Evolutionary conservation across 176 grass and related monocot species (phyloP).

Genomic region (Carex parvula): DNA sequence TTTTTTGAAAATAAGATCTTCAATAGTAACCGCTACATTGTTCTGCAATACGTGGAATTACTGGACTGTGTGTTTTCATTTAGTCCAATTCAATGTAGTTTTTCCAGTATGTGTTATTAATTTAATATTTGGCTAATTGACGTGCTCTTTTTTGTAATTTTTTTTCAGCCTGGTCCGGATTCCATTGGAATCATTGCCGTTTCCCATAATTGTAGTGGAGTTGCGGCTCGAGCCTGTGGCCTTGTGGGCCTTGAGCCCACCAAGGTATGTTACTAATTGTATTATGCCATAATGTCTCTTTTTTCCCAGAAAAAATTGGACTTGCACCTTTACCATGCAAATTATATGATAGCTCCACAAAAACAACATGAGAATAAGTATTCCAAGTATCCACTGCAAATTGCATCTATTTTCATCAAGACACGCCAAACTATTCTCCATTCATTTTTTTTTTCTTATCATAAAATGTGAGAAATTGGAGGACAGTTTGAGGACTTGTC

Average conservation of each 20-base stretch:
- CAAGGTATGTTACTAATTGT: conserved; percentile 42
- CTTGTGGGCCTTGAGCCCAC: conserved; percentile 91
- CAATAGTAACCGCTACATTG: not conserved
- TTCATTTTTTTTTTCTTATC: not conserved
- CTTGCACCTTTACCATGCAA: not conserved
- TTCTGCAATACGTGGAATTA: not conserved
- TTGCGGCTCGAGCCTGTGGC: conserved; percentile 89
- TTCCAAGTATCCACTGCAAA: not conserved
- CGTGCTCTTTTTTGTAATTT: not conserved
- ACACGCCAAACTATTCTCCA: not conserved
- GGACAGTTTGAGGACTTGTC: not conserved
- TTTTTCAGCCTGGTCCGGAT: conserved; percentile 99
- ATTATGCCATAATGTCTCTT: not conserved
- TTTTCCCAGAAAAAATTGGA: not conserved
- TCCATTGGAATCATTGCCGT: conserved; percentile 99
- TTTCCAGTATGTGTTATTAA: not conserved
- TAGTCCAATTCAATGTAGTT: not conserved
- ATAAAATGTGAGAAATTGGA: not conserved
- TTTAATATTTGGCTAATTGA: not conserved
- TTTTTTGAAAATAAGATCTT: not conserved
- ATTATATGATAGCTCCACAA: not conserved
- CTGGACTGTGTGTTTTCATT: not conserved
- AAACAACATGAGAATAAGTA: not conserved
- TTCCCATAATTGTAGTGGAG: conserved; percentile 81
- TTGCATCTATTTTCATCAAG: not conserved